Percentiles rank a stretch among this genome's conserved stretches.
Conservation (phyloP, 768 basidiomycete genomes). For the Cystobasidium tubakii region DNA sequence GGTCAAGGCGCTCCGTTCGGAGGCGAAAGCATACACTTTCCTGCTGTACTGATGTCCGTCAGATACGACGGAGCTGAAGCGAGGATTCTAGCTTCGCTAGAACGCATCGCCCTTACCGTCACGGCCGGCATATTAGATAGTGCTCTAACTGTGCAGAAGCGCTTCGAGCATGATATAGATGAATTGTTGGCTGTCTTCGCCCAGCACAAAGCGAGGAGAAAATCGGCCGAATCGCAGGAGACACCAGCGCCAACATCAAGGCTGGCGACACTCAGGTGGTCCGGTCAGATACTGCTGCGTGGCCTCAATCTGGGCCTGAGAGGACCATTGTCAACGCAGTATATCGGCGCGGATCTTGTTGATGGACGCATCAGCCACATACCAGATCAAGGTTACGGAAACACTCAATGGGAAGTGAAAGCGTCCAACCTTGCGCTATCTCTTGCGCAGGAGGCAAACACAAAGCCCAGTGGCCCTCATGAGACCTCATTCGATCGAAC, state of each 20-base stretch:
- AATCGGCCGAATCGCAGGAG: background rate
- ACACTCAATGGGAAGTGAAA: constrained; percentile 62
- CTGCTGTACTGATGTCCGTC: background rate
- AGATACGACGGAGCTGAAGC: constrained; percentile 47
- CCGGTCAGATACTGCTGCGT: constrained; percentile 53
- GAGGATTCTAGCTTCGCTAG: constrained; percentile 59
- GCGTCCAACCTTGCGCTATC: constrained; percentile 76
- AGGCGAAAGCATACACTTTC: constrained; percentile 20
- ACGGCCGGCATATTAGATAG: constrained; percentile 81
- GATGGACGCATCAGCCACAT: constrained; percentile 56
- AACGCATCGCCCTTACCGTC: constrained; percentile 65
- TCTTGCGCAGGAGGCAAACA: constrained; percentile 59
- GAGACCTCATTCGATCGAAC: constrained; percentile 57
- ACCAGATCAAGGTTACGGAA: constrained; percentile 49
- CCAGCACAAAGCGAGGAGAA: constrained; percentile 3
- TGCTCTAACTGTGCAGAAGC: constrained; percentile 72
- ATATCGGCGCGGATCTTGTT: constrained; percentile 69
- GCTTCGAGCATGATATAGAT: constrained; percentile 82
- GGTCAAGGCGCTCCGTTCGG: background rate
- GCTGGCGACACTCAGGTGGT: constrained; percentile 22
- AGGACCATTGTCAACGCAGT: constrained; percentile 65
- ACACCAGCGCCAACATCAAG: background rate
- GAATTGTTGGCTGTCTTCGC: constrained; percentile 64
- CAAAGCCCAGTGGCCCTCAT: constrained; percentile 41
- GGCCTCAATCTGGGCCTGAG: constrained; percentile 76